phyloP scores from a whole-genome alignment of 805 yeast species.

The Candida lessepsii region DNA sequence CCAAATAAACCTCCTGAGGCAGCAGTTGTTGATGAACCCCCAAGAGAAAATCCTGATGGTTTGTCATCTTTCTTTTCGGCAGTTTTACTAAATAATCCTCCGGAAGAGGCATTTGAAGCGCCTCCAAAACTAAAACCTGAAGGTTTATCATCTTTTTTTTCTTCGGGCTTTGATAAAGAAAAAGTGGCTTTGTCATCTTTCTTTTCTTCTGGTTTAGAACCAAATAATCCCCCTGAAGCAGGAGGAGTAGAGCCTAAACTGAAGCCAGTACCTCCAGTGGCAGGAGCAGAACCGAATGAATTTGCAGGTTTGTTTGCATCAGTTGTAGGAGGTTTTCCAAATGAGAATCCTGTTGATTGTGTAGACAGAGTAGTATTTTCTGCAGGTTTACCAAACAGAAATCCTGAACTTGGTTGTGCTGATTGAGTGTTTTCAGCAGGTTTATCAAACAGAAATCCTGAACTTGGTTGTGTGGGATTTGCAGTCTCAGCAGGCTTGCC shows the following conservation, averaged over 20 bases:
- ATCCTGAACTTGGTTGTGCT: slow-evolving; percentile 3
- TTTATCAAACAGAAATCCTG: slow-evolving; percentile 16
- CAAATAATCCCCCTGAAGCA: slow-evolving; percentile 18
- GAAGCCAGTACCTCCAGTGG: slow-evolving; percentile 8
- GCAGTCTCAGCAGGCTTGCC: slow-evolving; percentile 6
- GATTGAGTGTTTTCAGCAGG: slow-evolving; percentile 6
- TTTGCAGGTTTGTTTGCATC: slow-evolving; percentile 7
- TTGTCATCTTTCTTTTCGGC: slow-evolving; percentile 14
- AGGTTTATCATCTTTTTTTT: slow-evolving; percentile 2
- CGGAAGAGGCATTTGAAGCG: slow-evolving; percentile 18
- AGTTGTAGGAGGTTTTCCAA: slow-evolving; percentile 18
- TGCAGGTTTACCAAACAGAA: slow-evolving; percentile 6
- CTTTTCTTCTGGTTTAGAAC: slow-evolving; percentile 15
- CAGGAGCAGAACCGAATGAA: slow-evolving; percentile 19
- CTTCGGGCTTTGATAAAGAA: not conserved
- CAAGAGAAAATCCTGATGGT: slow-evolving; percentile 6
- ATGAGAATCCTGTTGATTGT: slow-evolving; percentile 15
- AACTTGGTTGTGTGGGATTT: slow-evolving; percentile 7
- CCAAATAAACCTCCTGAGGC: slow-evolving; percentile 18
- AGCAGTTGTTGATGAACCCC: slow-evolving; percentile 9
- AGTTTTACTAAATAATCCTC: slow-evolving; percentile 17
- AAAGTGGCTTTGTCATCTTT: slow-evolving; percentile 9
- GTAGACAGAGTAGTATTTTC: slow-evolving; percentile 7
- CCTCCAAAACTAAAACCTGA: slow-evolving; percentile 17
- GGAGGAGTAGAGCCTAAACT: slow-evolving; percentile 7